A percentile compares a stretch with the other conserved stretches of the same genome.
These are phyloP conservation scores for Phytopythium litorale DNA, from an alignment of 352 stramenopile species.

Conservation along the genomic window DNA sequence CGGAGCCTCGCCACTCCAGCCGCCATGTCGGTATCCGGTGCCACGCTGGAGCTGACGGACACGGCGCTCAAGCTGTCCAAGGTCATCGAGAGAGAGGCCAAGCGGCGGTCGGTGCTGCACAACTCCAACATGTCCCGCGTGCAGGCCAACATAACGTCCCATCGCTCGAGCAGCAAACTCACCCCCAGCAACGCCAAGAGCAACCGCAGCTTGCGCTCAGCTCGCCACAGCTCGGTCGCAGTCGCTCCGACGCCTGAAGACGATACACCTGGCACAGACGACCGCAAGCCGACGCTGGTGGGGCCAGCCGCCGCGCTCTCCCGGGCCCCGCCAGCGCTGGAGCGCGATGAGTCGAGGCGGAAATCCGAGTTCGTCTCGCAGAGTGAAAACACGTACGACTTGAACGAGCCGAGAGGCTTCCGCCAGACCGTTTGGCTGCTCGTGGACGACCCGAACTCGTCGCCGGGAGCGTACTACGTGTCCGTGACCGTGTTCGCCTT, in stretches of 20 bases:
- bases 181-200: conserved; percentile 8
- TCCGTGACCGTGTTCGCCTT: conserved; percentile 60
- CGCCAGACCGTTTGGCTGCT: conserved; percentile 39
- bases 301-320: neutral
- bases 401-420: conserved; percentile 8
- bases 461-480: conserved; percentile 48
- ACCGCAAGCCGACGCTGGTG: neutral
- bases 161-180: conserved; percentile 11
- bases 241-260: conserved; percentile 26
- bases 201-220: conserved; percentile 11
- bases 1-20: neutral
- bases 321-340: neutral
- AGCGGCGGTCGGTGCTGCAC: conserved; percentile 33
- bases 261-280: neutral
- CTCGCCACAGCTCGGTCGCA: conserved; percentile 8
- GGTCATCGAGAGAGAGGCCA: conserved; percentile 61
- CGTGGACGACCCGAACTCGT: conserved; percentile 74
- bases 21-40: conserved; percentile 1
- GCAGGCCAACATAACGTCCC: conserved; percentile 22
- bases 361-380: conserved; percentile 4
- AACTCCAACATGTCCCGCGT: conserved; percentile 28
- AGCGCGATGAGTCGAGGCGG: conserved; percentile 11
- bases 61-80: conserved; percentile 61
- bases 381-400: neutral
- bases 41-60: conserved; percentile 32